Percentiles rank a stretch among this genome's conserved stretches.
Evolutionary conservation across 129 eudicot genomes (phyloP).

Genomic region (Flaveria brownii): DNA sequence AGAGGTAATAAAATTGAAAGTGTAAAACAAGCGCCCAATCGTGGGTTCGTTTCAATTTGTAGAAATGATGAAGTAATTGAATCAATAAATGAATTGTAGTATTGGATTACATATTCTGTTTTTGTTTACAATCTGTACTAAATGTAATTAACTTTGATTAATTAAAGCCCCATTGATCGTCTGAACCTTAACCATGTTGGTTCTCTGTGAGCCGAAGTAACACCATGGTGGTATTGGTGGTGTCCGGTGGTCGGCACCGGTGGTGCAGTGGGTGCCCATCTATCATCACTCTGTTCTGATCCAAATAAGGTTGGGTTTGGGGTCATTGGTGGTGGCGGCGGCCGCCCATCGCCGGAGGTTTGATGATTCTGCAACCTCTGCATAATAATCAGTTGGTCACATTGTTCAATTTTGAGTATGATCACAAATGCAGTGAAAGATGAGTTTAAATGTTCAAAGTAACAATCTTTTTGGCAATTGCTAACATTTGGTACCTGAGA

Average conservation of each 20-base stretch:
- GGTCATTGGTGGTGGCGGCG: constrained; percentile 45
- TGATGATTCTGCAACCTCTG: constrained; percentile 33
- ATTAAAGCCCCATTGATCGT: constrained; percentile 39
- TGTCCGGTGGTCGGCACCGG: constrained; percentile 25
- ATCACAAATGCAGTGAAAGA: constrained; percentile 12
- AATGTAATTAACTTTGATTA: neutral
- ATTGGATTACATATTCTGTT: constrained; percentile 19
- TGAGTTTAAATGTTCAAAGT: no score
- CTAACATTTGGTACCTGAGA: constrained; percentile 47
- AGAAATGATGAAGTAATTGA: constrained; percentile 14
- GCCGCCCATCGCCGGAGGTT: constrained; percentile 27
- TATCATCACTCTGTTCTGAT: constrained; percentile 17
- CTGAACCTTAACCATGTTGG: constrained; percentile 43
- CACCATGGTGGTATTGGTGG: constrained; percentile 18
- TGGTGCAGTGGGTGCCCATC: constrained; percentile 45
- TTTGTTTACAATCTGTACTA: constrained; percentile 30
- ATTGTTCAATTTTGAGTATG: neutral
- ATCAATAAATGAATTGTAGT: constrained; percentile 16
- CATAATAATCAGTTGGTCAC: constrained; percentile 3
- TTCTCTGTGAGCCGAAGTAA: constrained; percentile 30
- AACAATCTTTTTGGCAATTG: neutral
- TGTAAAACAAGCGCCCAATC: neutral
- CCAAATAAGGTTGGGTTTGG: constrained; percentile 24
- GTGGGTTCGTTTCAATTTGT: neutral
- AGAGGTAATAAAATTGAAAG: constrained; percentile 21